Conservation (phyloP, 345 rosid genomes). For the Boechera retrofracta region DNA sequence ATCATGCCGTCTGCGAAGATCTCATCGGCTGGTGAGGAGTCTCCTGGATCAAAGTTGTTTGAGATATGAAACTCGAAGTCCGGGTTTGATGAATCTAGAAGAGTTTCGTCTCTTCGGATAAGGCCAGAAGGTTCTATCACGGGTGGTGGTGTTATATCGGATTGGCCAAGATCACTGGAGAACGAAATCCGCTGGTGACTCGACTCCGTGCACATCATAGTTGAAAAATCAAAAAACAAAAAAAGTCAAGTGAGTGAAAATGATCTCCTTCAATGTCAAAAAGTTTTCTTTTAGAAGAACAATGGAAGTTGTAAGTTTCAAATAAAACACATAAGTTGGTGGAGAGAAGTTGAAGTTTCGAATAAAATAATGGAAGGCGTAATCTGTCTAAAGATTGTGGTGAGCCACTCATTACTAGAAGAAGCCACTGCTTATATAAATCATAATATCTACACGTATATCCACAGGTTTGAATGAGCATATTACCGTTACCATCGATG, state of each 20-base stretch:
- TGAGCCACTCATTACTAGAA: slow-evolving; percentile 35
- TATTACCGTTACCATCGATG: slow-evolving; percentile 3
- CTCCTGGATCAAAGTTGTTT: slow-evolving; percentile 46
- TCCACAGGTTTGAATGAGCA: slow-evolving; percentile 17
- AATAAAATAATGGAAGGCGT: slow-evolving; percentile 36
- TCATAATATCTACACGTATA: not conserved
- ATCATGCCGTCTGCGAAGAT: slow-evolving; percentile 78
- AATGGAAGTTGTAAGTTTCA: slow-evolving; percentile 23
- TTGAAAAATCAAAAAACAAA: not conserved
- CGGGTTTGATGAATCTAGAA: slow-evolving; percentile 53
- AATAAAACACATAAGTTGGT: slow-evolving; percentile 31
- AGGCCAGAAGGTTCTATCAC: slow-evolving; percentile 24
- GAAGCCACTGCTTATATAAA: slow-evolving; percentile 11
- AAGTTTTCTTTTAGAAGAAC: slow-evolving; percentile 9
- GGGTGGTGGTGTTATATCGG: slow-evolving; percentile 41
- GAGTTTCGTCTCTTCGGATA: slow-evolving; percentile 50
- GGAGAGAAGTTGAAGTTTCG: slow-evolving; percentile 22
- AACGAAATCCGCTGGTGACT: slow-evolving; percentile 62
- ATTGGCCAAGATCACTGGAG: slow-evolving; percentile 58
- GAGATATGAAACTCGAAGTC: slow-evolving; percentile 68
- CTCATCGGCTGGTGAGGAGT: slow-evolving; percentile 74
- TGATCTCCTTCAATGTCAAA: slow-evolving; percentile 27
- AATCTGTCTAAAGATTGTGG: slow-evolving; percentile 46
- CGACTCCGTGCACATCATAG: slow-evolving; percentile 63
- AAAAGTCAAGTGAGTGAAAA: slow-evolving; percentile 29